These are phyloP conservation scores for Boletus smithii DNA, from an alignment of 1,284 basidiomycete species.

Conservation along the genomic window DNA sequence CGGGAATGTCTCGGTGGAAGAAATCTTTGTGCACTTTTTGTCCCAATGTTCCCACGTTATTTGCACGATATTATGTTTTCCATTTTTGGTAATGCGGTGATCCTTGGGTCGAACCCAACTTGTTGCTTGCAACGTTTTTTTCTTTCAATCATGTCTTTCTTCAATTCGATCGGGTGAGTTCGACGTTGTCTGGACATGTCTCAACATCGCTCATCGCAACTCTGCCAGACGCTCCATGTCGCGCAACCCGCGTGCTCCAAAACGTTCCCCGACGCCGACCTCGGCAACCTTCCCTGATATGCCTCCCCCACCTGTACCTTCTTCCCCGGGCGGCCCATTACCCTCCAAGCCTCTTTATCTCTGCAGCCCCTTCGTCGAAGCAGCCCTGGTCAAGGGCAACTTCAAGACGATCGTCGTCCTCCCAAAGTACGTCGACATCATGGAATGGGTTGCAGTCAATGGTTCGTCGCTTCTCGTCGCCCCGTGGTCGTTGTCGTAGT, in stretches of 20 bases:
- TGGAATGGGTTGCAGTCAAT: conserved; percentile 99
- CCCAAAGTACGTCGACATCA: conserved; percentile 95
- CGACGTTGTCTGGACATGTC: no score
- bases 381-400: conserved; percentile 95
- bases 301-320: conserved; percentile 41
- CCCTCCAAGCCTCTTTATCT: conserved; percentile 76
- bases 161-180: conserved; percentile 74
- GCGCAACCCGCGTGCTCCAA: conserved; percentile 58
- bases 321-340: conserved; percentile 38
- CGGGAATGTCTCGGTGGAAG: conserved; percentile 14
- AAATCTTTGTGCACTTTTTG: not conserved
- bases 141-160: conserved; percentile 70
- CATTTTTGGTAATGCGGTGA: no score
- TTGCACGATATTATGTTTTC: conserved; percentile 1
- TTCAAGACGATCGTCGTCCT: conserved; percentile 98
- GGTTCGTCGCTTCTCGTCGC: conserved; percentile 46
- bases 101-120: no score
- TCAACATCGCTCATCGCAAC: conserved; percentile 1
- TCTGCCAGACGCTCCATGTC: conserved; percentile 68
- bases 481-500: not conserved
- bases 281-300: conserved; percentile 54
- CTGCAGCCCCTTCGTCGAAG: conserved; percentile 95
- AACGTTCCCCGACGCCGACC: conserved; percentile 69
- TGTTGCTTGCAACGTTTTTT: no score
- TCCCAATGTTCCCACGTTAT: conserved; percentile 21